Evolutionary conservation across 495 filamentous ascomycete species (phyloP).

Genomic region (Halenospora varia): DNA sequence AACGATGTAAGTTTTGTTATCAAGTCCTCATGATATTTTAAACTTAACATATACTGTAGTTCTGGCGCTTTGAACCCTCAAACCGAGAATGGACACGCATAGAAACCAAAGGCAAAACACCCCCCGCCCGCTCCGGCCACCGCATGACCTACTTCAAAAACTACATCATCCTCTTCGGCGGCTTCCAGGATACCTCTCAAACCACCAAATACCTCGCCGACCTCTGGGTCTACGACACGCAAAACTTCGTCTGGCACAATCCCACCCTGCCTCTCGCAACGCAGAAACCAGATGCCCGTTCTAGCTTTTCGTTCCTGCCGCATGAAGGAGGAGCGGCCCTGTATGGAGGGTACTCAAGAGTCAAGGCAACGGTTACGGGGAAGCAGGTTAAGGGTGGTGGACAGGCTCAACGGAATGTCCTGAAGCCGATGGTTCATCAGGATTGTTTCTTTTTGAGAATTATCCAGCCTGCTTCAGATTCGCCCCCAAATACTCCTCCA

Average conservation of each 20-base stretch:
- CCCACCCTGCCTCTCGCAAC: slow-evolving; percentile 67
- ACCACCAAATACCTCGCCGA: slow-evolving; percentile 85
- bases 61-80: slow-evolving; percentile 84
- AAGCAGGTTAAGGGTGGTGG: slow-evolving; percentile 61
- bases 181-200: slow-evolving; percentile 94
- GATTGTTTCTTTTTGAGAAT: slow-evolving; percentile 93
- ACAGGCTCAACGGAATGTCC: slow-evolving; percentile 56
- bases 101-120: slow-evolving; percentile 81
- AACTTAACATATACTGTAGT: slow-evolving; percentile 32
- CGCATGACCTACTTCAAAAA: slow-evolving; percentile 94
- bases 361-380: slow-evolving; percentile 59
- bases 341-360: slow-evolving; percentile 89
- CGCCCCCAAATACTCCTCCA: slow-evolving; percentile 55
- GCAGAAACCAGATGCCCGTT: slow-evolving; percentile 83
- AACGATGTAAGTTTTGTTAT: slow-evolving; percentile 52
- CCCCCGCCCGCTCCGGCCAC: slow-evolving; percentile 88
- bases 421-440: slow-evolving; percentile 84
- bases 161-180: slow-evolving; percentile 71
- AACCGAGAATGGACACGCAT: slow-evolving; percentile 85
- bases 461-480: slow-evolving; percentile 61
- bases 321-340: slow-evolving; percentile 85
- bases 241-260: slow-evolving; percentile 72
- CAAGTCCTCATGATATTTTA: background rate
- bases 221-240: slow-evolving; percentile 58
- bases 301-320: slow-evolving; percentile 84